Conservation (phyloP, 2,329 filamentous ascomycete genomes). For the Aspergillus hortae region DNA sequence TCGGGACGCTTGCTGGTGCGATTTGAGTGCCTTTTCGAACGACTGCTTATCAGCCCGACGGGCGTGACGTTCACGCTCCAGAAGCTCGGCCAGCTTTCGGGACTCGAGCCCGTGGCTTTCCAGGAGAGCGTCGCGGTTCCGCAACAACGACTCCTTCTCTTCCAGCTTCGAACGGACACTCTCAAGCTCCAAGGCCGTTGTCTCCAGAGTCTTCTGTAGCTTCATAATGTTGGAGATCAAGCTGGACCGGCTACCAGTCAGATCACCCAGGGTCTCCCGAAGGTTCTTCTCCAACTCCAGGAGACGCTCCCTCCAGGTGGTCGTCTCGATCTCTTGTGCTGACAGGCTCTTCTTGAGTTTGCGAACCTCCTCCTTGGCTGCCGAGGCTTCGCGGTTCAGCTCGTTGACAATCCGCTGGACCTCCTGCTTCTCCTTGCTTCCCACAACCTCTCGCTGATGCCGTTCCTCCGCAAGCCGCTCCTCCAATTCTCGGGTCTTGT, state of each 20-base stretch:
- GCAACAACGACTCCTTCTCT: constrained; percentile 89
- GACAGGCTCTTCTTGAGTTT: constrained; percentile 78
- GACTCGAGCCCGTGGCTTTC: constrained; percentile 86
- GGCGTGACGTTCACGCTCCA: constrained; percentile 83
- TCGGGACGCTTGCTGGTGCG: constrained; percentile 79
- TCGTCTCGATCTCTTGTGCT: constrained; percentile 80
- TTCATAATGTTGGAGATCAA: constrained; percentile 83
- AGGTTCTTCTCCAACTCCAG: constrained; percentile 87
- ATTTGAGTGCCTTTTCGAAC: constrained; percentile 84
- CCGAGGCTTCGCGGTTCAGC: constrained; percentile 77
- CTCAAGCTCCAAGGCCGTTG: constrained; percentile 78
- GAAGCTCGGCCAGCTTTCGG: constrained; percentile 76
- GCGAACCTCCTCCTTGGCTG: constrained; percentile 80
- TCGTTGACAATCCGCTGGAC: constrained; percentile 91
- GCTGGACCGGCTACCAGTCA: constrained; percentile 79
- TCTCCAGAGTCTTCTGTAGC: constrained; percentile 82
- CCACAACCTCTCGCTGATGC: constrained; percentile 80
- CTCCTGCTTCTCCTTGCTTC: constrained; percentile 87
- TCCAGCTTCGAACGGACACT: constrained; percentile 69
- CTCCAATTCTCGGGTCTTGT: constrained; percentile 68
- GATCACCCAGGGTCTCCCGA: constrained; percentile 79
- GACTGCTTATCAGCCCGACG: constrained; percentile 84
- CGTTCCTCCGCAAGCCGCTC: constrained; percentile 75
- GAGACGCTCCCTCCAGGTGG: constrained; percentile 85
- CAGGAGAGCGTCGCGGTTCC: constrained; percentile 81